Evolutionary conservation across 805 yeast genomes (phyloP), one percentile per base, ranked within the genome.

Genomic region (Sugiyamaella chiloensis): DNA sequence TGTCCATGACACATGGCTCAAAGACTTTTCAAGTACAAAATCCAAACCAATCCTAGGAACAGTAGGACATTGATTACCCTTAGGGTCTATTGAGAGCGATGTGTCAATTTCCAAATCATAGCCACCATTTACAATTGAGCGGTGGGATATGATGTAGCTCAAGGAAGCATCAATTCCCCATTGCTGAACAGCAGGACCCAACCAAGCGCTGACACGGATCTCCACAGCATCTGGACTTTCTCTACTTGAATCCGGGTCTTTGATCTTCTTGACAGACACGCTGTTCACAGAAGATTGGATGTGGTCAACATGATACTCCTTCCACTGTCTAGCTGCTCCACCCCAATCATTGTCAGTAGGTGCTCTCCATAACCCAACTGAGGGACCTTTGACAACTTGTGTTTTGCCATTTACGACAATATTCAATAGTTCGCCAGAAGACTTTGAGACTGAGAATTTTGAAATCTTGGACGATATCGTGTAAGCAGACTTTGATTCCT

Each of bases 21-120:
- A n/a, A 3, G 35, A 32, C 3, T 56, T 55, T 4, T 60, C 56
- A 17, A 65, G 37, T 2, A 49, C 46, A 43, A 65, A 61, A 44
- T 67, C 69, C 44, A 63, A 59, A 6, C 71, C 71, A 12, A 68
- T 50, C 14, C 71, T 56, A 8, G 71, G 70, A n/a, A 67, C 36
- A 8, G 61, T 52, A 24, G 54, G 45, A 16, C 66, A 64, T 29
- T 57, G 46, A 29, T 50, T 37, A 3, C 56, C 55, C 29, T 51
- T 45, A 12, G 54, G 56, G 9, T 14, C 29, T 14, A 51, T 4
- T 9, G 48, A 35, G 7, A 48, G 40, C 14, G 31, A 40, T 12
- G 45, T 26, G 24, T 53, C 53, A 24, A 53, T 40, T 4, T 9
- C 53, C 3, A 53, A 30, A 24, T 23, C 47, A 16, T n/a, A 16